phyloP scores from a whole-genome alignment of 306 rosid species.

The Prunus mira region DNA sequence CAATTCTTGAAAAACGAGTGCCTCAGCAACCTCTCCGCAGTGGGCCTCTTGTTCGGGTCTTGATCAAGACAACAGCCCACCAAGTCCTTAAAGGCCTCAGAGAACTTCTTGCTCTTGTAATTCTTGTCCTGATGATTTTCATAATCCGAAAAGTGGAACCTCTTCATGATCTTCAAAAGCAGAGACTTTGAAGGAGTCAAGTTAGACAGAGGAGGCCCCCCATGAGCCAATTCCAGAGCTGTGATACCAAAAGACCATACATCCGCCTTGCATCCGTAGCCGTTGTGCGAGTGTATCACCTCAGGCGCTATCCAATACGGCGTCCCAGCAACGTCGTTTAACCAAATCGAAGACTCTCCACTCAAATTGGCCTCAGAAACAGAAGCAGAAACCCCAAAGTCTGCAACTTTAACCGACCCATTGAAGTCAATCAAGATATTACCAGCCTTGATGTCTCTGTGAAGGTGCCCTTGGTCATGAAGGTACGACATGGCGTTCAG shows the following conservation, averaged over 20 bases:
- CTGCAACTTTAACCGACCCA: conserved; percentile 44
- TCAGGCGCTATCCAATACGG: conserved; percentile 82
- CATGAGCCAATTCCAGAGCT: conserved; percentile 60
- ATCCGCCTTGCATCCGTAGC: conserved; percentile 58
- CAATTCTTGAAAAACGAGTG: conserved; percentile 53
- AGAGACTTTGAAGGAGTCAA: conserved; percentile 60
- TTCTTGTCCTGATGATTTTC: conserved; percentile 18
- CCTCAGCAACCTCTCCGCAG: conserved; percentile 45
- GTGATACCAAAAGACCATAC: conserved; percentile 78
- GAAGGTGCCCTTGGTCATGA: conserved; percentile 64
- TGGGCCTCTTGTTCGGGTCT: conserved; percentile 59
- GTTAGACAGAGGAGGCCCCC: conserved; percentile 64
- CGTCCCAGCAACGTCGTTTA: conserved; percentile 48
- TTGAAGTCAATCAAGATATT: conserved; percentile 56
- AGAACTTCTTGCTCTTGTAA: conserved; percentile 36
- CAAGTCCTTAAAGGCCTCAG: conserved; percentile 59
- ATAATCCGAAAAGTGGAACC: conserved; percentile 50
- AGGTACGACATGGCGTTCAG: conserved; percentile 55
- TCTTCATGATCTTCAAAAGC: conserved; percentile 43
- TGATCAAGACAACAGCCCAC: conserved; percentile 60
- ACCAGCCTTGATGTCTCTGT: conserved; percentile 60
- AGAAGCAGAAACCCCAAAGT: conserved; percentile 57
- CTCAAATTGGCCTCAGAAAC: conserved; percentile 37
- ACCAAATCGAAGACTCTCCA: conserved; percentile 22
- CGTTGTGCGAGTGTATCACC: conserved; percentile 54